These are phyloP conservation scores for Phaseolus coccineus DNA, from an alignment of 331 rosid genomes.

Conservation along the genomic window DNA sequence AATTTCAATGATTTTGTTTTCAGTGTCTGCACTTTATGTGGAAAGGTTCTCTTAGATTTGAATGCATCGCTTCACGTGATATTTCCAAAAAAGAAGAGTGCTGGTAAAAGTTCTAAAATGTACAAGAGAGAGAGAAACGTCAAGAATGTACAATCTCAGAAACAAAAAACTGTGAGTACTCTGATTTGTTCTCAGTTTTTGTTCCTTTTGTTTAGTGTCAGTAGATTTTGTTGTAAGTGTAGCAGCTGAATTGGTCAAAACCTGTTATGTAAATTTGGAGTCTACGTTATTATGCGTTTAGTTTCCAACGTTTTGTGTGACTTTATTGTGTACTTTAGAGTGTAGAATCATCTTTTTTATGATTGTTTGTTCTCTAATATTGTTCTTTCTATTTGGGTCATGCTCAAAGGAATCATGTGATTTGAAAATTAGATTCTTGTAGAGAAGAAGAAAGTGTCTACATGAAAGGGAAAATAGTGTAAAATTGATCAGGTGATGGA, in stretches of 20 bases:
- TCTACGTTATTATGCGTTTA: background rate
- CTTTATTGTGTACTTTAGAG: background rate
- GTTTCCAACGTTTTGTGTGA: background rate
- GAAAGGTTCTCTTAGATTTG: conserved; percentile 32
- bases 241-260: too few species aligned
- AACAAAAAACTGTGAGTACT: background rate
- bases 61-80: background rate
- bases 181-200: background rate
- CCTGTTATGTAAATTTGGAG: too few species aligned
- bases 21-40: conserved; percentile 28
- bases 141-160: background rate
- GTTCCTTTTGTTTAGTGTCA: too few species aligned
- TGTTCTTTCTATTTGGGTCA: background rate
- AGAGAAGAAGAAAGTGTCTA: background rate
- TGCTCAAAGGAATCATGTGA: background rate
- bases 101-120: background rate
- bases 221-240: too few species aligned
- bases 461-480: background rate
- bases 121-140: background rate
- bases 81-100: background rate
- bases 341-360: too few species aligned
- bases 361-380: background rate
- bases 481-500: background rate
- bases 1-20: background rate
- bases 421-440: background rate